Conservation (phyloP, 257 asterid genomes). For the Nicotiana sylvestris region DNA sequence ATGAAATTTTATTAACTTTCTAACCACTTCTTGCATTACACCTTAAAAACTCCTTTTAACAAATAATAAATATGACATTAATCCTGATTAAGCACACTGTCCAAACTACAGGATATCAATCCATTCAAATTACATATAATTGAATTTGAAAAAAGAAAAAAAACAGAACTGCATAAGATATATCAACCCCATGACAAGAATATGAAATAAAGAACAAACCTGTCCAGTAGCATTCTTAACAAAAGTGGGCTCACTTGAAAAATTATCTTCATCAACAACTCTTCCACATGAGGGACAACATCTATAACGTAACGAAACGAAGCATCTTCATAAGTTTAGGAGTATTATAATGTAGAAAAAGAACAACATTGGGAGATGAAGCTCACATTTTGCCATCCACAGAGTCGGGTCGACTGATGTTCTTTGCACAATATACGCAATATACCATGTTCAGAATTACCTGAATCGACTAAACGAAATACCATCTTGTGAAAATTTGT, state of each 20-base stretch:
- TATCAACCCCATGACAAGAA: neutral
- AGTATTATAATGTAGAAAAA: neutral
- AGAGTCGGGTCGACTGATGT: slow-evolving; percentile 16
- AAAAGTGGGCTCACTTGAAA: slow-evolving; percentile 45
- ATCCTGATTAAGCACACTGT: neutral
- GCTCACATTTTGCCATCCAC: slow-evolving; percentile 49
- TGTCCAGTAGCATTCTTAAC: slow-evolving; percentile 52
- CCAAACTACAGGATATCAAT: neutral
- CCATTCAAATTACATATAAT: neutral
- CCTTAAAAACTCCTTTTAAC: neutral
- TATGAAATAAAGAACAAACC: slow-evolving; percentile 29
- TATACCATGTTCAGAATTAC: slow-evolving; percentile 27
- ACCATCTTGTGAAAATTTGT: neutral
- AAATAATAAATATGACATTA: neutral
- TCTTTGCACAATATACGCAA: slow-evolving; percentile 39
- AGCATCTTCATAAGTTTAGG: neutral
- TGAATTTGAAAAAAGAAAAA: neutral
- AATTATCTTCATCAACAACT: slow-evolving; percentile 52
- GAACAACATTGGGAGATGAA: neutral
- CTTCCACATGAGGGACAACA: slow-evolving; percentile 59
- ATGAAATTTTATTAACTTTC: neutral
- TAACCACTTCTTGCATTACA: neutral
- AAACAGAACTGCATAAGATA: neutral
- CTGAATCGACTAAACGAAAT: slow-evolving; percentile 17
- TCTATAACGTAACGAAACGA: slow-evolving; percentile 24